A percentile compares a stretch with the other conserved stretches of the same genome.
Conservation (phyloP, 2,329 filamentous ascomycete species). For the Pseudogymnoascus sp. region DNA sequence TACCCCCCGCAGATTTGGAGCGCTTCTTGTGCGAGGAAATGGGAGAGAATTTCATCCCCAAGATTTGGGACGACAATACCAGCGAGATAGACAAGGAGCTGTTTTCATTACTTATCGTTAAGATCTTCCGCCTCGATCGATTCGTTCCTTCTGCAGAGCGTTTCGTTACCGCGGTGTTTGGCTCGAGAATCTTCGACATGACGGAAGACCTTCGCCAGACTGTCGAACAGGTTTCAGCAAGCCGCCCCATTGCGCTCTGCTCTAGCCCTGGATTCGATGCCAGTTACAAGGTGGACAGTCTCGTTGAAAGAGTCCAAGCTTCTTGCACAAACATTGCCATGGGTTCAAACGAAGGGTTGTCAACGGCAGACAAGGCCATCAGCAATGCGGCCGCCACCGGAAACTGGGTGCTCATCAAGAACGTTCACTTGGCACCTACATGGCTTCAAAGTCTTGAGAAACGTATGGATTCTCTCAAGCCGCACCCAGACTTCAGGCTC, state of each 20-base stretch:
- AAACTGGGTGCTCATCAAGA: conserved; percentile 97
- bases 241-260: conserved; percentile 79
- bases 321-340: conserved; percentile 96
- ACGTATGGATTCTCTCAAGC: conserved; percentile 88
- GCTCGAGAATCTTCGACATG: conserved; percentile 70
- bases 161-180: conserved; percentile 84
- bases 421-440: conserved; percentile 89
- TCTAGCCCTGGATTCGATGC: conserved; percentile 97
- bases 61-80: conserved; percentile 59
- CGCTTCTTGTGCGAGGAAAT: conserved; percentile 77
- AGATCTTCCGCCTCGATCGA: conserved; percentile 89
- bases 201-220: conserved; percentile 80
- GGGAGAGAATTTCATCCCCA: conserved; percentile 75
- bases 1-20: conserved; percentile 62
- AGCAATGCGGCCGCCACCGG: conserved; percentile 84
- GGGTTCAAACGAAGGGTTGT: conserved; percentile 91
- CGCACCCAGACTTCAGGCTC: conserved; percentile 83
- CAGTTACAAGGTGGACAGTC: conserved; percentile 94
- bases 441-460: conserved; percentile 98
- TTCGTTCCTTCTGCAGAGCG: conserved; percentile 88
- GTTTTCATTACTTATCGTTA: conserved; percentile 78
- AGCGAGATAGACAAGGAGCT: conserved; percentile 68
- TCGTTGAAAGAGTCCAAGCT: conserved; percentile 76
- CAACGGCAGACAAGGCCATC: conserved; percentile 92
- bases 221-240: conserved; percentile 74